phyloP scores from a whole-genome alignment of 1,284 basidiomycete species.

The Puccinia horiana region DNA sequence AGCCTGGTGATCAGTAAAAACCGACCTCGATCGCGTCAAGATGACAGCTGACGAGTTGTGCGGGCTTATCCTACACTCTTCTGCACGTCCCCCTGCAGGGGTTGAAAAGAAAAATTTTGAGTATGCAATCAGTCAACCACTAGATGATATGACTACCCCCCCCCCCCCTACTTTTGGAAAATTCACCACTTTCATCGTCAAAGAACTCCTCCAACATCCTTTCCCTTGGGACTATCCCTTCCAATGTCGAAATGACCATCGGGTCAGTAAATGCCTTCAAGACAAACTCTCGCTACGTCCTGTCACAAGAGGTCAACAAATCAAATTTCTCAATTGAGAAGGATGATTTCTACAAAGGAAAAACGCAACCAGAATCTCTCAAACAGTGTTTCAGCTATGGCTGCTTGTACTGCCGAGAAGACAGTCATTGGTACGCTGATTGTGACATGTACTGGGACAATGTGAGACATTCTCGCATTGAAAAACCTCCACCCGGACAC shows the following conservation, averaged over 20 bases:
- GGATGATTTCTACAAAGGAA: neutral
- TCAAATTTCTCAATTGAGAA: neutral
- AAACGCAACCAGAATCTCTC: neutral
- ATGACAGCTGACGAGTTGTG: neutral
- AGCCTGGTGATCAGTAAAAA: neutral
- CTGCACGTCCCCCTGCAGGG: neutral
- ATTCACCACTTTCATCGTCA: neutral
- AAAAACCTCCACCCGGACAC: neutral
- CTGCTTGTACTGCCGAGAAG: neutral
- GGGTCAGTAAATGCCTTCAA: neutral
- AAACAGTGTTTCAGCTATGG: neutral
- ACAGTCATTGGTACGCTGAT: neutral
- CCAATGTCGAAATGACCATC: neutral
- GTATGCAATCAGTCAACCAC: neutral
- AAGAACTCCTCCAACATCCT: neutral
- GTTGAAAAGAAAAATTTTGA: neutral
- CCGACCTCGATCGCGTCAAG: neutral
- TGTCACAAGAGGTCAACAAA: neutral
- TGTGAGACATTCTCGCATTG: neutral
- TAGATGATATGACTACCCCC: neutral
- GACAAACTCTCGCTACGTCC: neutral
- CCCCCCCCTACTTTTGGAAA: neutral
- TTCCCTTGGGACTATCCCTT: neutral
- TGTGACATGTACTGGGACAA: neutral
- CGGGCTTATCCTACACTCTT: neutral